A percentile compares a stretch with the other conserved stretches of the same genome.
phyloP scores from a whole-genome alignment of 352 stramenopile genomes.

The Blastocystis hominis region DNA sequence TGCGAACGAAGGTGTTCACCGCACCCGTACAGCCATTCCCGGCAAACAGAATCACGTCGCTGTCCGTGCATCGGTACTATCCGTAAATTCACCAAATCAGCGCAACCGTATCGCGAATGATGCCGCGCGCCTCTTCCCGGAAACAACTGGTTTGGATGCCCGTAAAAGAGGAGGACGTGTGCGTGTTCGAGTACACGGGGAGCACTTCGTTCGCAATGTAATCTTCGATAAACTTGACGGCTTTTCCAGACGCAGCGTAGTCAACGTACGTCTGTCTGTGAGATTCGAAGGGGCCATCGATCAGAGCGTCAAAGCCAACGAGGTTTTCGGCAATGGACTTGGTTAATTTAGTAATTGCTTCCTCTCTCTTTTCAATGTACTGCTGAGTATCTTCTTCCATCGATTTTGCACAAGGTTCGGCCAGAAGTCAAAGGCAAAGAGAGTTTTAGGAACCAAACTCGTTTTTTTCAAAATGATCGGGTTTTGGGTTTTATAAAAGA shows the following conservation, averaged over 20 bases:
- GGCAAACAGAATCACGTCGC: constrained; percentile 88
- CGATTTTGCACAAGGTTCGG: neutral
- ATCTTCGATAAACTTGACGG: constrained; percentile 75
- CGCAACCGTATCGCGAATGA: constrained; percentile 72
- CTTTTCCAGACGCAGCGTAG: constrained; percentile 81
- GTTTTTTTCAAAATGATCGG: too few species aligned
- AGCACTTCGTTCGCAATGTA: constrained; percentile 77
- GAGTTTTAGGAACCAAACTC: too few species aligned
- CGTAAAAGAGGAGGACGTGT: constrained; percentile 78
- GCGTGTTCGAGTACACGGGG: constrained; percentile 90
- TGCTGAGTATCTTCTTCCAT: constrained; percentile 29
- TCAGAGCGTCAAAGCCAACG: constrained; percentile 56
- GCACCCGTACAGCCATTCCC: constrained; percentile 75
- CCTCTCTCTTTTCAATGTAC: constrained; percentile 13
- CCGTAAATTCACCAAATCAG: neutral
- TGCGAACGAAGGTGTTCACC: constrained; percentile 70
- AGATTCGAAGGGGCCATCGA: constrained; percentile 66
- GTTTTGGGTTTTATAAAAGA: too few species aligned
- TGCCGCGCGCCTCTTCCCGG: constrained; percentile 82
- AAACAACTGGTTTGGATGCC: constrained; percentile 83
- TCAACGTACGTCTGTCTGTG: constrained; percentile 81
- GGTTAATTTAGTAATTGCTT: constrained; percentile 57
- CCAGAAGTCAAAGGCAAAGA: too few species aligned
- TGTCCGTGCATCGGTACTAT: constrained; percentile 55
- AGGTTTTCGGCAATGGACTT: constrained; percentile 52